A percentile compares a stretch with the other conserved stretches of the same genome.
Conservation (phyloP, 441 rosid species). For the Euphorbia neoarborescens region DNA sequence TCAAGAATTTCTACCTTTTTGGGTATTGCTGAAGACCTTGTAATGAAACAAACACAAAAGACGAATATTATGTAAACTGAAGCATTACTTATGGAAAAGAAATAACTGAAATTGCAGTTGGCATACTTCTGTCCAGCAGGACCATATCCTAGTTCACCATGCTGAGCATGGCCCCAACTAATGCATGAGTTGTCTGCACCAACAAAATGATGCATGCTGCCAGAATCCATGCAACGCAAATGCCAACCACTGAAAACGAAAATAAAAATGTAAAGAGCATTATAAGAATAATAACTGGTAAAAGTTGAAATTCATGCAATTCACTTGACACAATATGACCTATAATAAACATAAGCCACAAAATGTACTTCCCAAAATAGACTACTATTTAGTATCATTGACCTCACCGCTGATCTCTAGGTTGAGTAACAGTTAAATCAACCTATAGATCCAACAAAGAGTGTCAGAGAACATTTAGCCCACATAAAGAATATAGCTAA, state of each 20-base stretch:
- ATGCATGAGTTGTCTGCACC: conserved; percentile 97
- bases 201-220: conserved; percentile 89
- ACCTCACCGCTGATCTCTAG: background rate
- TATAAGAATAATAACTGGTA: background rate
- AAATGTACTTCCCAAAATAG: no score
- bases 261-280: background rate
- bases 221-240: conserved; percentile 93
- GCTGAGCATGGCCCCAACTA: conserved; percentile 89
- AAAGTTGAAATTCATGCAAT: background rate
- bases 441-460: background rate
- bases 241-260: conserved; percentile 74
- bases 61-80: background rate
- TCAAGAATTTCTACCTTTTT: conserved; percentile 85
- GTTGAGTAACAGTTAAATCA: background rate
- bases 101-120: background rate
- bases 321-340: background rate
- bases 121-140: conserved; percentile 80
- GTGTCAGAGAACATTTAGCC: background rate
- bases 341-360: background rate
- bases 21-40: conserved; percentile 83
- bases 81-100: conserved; percentile 6
- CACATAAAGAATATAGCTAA: background rate
- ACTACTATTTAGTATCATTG: no score
- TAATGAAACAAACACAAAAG: conserved; percentile 16
- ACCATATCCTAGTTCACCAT: conserved; percentile 94